These are phyloP conservation scores for Penicillium flavigenum DNA, from an alignment of 495 filamentous ascomycete genomes.

Conservation along the genomic window DNA sequence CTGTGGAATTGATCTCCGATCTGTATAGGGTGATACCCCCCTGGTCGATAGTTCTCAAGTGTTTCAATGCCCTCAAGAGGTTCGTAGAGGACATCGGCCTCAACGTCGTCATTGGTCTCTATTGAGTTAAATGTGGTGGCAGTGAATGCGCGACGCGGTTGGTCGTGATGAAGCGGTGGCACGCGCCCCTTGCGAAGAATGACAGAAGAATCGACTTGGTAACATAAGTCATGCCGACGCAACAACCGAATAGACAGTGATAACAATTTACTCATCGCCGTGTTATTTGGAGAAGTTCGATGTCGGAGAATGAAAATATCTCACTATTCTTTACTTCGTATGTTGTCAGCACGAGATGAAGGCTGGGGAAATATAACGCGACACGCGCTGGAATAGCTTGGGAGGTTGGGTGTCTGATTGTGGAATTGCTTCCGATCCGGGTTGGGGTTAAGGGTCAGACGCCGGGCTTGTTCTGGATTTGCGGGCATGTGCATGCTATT, in stretches of 20 bases:
- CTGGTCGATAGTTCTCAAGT: slow-evolving; percentile 32
- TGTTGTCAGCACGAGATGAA: background rate
- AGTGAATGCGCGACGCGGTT: slow-evolving; percentile 21
- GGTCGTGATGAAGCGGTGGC: slow-evolving; percentile 15
- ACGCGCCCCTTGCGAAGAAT: slow-evolving; percentile 9
- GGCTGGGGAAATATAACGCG: slow-evolving; percentile 56
- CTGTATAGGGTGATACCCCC: slow-evolving; percentile 35
- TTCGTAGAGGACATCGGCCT: slow-evolving; percentile 25
- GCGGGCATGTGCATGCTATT: slow-evolving; percentile 15
- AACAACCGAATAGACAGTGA: slow-evolving; percentile 15
- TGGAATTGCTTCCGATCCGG: slow-evolving; percentile 58
- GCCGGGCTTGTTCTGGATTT: slow-evolving; percentile 37
- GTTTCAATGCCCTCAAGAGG: slow-evolving; percentile 32
- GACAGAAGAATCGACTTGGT: slow-evolving; percentile 11
- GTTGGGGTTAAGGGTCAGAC: slow-evolving; percentile 24
- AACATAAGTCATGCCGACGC: slow-evolving; percentile 15
- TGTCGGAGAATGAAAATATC: slow-evolving; percentile 12
- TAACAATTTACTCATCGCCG: slow-evolving; percentile 13
- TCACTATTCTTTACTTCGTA: background rate
- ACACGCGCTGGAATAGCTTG: slow-evolving; percentile 67
- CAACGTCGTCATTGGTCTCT: slow-evolving; percentile 14
- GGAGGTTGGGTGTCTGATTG: slow-evolving; percentile 52
- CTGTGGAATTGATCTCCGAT: slow-evolving; percentile 36
- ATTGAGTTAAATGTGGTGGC: slow-evolving; percentile 21
- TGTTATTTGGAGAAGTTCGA: slow-evolving; percentile 13